phyloP scores from a whole-genome alignment of 345 rosid genomes.

The Melaleuca alternifolia region DNA sequence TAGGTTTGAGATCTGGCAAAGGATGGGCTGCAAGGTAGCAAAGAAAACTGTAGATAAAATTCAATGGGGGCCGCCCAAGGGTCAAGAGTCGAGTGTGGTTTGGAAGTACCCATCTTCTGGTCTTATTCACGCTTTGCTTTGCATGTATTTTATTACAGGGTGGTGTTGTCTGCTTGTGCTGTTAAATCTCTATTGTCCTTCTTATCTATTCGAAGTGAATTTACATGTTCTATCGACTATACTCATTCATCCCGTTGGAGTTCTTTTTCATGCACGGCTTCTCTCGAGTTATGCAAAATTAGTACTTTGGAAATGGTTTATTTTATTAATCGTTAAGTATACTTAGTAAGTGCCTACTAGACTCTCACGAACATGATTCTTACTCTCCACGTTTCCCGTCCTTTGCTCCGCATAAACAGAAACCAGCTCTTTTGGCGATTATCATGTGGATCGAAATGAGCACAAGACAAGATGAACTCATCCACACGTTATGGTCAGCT shows the following conservation, averaged over 20 bases:
- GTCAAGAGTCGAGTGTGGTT: neutral
- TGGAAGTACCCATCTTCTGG: neutral
- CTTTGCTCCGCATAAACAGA: neutral
- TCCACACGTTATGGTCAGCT: neutral
- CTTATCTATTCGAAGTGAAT: neutral
- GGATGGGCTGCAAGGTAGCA: neutral
- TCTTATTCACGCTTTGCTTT: neutral
- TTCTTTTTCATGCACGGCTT: neutral
- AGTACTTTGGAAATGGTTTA: neutral
- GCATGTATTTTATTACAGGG: neutral
- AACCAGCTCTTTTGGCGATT: no score
- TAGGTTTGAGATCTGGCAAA: neutral
- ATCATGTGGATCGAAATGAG: neutral
- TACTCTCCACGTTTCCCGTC: neutral
- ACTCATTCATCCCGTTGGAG: neutral
- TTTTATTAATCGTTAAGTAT: neutral
- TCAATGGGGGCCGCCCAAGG: neutral
- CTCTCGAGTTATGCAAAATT: neutral
- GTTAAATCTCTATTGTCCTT: neutral
- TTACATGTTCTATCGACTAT: neutral
- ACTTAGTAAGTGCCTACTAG: no score
- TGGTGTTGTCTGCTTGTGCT: constrained; percentile 1
- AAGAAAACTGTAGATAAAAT: neutral
- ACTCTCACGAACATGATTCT: neutral
- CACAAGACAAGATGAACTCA: neutral